Conservation (phyloP, 148 eudicot genomes). For the Linanthus parryae region DNA sequence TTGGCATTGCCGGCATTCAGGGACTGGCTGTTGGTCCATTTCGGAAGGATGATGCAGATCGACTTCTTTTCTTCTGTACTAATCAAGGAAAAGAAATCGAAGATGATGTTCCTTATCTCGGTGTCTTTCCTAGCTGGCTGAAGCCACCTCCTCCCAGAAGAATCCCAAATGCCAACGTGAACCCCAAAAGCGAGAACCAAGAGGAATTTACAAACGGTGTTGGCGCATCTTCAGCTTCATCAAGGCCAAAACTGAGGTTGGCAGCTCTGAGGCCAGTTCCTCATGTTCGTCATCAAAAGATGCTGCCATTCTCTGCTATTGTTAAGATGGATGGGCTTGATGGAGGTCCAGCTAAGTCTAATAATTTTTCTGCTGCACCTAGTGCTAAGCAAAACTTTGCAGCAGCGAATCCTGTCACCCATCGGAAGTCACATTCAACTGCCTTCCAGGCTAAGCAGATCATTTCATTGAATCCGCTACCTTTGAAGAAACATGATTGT, state of each 20-base stretch:
- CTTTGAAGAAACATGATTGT: conserved; percentile 94
- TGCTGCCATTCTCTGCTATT: conserved; percentile 72
- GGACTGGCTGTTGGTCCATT: conserved; percentile 90
- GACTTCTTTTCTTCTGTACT: conserved; percentile 67
- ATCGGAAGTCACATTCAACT: conserved; percentile 53
- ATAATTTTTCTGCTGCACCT: conserved; percentile 32
- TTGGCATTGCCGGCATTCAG: conserved; percentile 84
- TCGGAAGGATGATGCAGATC: conserved; percentile 73
- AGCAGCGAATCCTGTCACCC: conserved; percentile 43
- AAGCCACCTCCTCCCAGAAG: conserved; percentile 82
- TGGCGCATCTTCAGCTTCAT: conserved; percentile 20
- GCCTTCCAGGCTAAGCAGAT: conserved; percentile 76
- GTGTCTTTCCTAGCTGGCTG: conserved; percentile 75
- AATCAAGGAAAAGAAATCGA: conserved; percentile 21
- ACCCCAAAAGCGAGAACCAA: conserved; percentile 20
- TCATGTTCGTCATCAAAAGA: conserved; percentile 62
- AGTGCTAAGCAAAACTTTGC: conserved; percentile 37
- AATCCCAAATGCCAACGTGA: conserved; percentile 30
- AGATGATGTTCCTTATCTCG: conserved; percentile 22
- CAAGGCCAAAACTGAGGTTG: conserved; percentile 43
- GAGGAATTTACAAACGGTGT: conserved; percentile 42
- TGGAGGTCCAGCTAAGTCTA: conserved; percentile 54
- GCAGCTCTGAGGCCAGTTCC: conserved; percentile 93
- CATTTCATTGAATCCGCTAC: conserved; percentile 81
- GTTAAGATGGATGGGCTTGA: conserved; percentile 51